Conservation (phyloP, 768 basidiomycete genomes). For the Serpula lacrymans region DNA sequence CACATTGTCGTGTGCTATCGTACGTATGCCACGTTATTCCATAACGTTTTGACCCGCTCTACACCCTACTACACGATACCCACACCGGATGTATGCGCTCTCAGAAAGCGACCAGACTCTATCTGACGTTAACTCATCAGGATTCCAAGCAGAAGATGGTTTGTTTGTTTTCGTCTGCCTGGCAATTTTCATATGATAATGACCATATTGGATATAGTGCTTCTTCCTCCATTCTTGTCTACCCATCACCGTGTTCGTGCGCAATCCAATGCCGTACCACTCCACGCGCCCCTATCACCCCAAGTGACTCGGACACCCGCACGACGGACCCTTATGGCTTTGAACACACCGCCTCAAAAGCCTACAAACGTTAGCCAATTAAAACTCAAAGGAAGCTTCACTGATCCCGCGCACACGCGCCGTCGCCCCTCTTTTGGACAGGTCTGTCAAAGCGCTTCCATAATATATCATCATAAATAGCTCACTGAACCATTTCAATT, state of each 20-base stretch:
- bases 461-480: constrained; percentile 8
- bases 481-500: constrained; percentile 14
- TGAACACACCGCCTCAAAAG: constrained; percentile 67
- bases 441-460: constrained; percentile 25
- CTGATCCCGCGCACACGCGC: constrained; percentile 60
- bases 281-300: constrained; percentile 22
- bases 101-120: constrained; percentile 50
- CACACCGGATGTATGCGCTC: constrained; percentile 36
- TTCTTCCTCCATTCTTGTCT: constrained; percentile 58
- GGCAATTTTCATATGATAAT: constrained; percentile 14
- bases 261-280: constrained; percentile 48
- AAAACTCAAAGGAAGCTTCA: constrained; percentile 66
- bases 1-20: constrained; percentile 46
- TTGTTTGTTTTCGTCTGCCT: constrained; percentile 7
- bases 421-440: constrained; percentile 39
- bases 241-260: constrained; percentile 55
- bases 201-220: constrained; percentile 32
- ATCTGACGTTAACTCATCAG: constrained; percentile 47
- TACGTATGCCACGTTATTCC: too few species aligned
- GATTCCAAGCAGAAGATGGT: constrained; percentile 52
- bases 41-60: constrained; percentile 18
- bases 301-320: constrained; percentile 27
- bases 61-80: too few species aligned
- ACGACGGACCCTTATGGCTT: constrained; percentile 33
- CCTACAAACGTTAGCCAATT: constrained; percentile 49